These are phyloP conservation scores for Colletotrichum somersetense DNA, from an alignment of 2,329 filamentous ascomycete species.

Conservation along the genomic window DNA sequence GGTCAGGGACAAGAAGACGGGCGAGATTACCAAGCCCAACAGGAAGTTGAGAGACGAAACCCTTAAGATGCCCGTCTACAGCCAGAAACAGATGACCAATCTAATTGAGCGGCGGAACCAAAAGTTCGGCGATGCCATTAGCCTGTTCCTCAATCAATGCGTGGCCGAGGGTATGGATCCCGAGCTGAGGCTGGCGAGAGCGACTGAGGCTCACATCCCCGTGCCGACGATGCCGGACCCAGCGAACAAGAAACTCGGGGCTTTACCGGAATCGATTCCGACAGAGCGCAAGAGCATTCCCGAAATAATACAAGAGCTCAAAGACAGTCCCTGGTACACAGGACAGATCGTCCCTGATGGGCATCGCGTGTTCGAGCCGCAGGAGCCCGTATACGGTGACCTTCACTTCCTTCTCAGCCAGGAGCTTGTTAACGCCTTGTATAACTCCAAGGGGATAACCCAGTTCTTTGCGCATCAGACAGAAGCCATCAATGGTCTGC, in stretches of 20 bases:
- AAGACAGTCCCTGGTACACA: constrained; percentile 86
- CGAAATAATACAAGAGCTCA: constrained; percentile 88
- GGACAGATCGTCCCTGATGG: constrained; percentile 94
- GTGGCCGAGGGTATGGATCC: constrained; percentile 74
- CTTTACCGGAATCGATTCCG: constrained; percentile 79
- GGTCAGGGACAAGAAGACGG: constrained; percentile 78
- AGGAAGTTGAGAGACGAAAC: constrained; percentile 81
- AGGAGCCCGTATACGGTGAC: constrained; percentile 84
- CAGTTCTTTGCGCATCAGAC: constrained; percentile 92
- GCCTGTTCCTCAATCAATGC: constrained; percentile 82
- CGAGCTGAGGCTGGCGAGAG: constrained; percentile 71
- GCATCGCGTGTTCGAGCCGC: constrained; percentile 89
- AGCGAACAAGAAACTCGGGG: constrained; percentile 52
- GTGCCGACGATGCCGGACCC: constrained; percentile 60
- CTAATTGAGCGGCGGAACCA: constrained; percentile 90
- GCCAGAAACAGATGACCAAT: constrained; percentile 90
- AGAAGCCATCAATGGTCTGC: constrained; percentile 89
- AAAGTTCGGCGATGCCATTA: constrained; percentile 84
- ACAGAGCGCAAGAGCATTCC: constrained; percentile 82
- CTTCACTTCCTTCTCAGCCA: constrained; percentile 90
- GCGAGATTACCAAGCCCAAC: constrained; percentile 76
- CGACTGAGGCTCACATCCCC: constrained; percentile 73
- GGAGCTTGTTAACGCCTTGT: constrained; percentile 92
- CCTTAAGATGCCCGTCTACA: constrained; percentile 91
- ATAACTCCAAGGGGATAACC: constrained; percentile 89